Conservation (phyloP, 352 stramenopile species). For the Phytopythium sindhum region DNA sequence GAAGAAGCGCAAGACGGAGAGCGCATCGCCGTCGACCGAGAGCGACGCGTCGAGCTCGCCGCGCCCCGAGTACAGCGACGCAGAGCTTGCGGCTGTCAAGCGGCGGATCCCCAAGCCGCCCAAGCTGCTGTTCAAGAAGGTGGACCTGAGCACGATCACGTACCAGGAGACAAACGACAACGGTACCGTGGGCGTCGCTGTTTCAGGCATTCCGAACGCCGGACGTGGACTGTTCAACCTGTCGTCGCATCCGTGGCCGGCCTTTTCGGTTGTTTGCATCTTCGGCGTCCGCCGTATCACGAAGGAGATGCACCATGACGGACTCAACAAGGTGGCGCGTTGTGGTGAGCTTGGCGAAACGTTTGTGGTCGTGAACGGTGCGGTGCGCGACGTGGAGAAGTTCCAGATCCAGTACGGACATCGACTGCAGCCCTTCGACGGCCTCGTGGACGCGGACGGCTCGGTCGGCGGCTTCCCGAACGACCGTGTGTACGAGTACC, state of each 20-base stretch:
- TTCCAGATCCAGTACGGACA: slow-evolving; percentile 88
- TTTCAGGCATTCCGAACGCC: slow-evolving; percentile 80
- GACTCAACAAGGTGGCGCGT: slow-evolving; percentile 82
- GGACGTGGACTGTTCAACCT: slow-evolving; percentile 84
- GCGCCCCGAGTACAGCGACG: slow-evolving; percentile 73
- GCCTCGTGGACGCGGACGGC: slow-evolving; percentile 79
- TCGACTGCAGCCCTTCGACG: slow-evolving; percentile 75
- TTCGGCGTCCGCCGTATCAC: slow-evolving; percentile 85
- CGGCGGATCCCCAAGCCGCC: slow-evolving; percentile 78
- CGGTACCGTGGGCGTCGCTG: slow-evolving; percentile 77
- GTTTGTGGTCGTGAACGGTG: slow-evolving; percentile 85
- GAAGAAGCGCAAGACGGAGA: slow-evolving; percentile 76
- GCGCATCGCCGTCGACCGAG: slow-evolving; percentile 56
- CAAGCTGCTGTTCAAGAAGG: slow-evolving; percentile 82
- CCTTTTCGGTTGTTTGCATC: slow-evolving; percentile 87
- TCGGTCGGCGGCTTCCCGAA: slow-evolving; percentile 84
- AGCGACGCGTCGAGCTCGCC: slow-evolving; percentile 61
- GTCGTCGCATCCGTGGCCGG: slow-evolving; percentile 71
- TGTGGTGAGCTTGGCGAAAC: slow-evolving; percentile 84
- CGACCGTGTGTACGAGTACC: slow-evolving; percentile 86
- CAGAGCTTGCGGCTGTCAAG: slow-evolving; percentile 77
- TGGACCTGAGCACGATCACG: slow-evolving; percentile 82
- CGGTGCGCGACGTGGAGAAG: slow-evolving; percentile 83
- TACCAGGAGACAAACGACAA: slow-evolving; percentile 86
- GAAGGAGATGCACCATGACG: slow-evolving; percentile 85